Evolutionary conservation across 106 monocot species (phyloP).

Genomic region (Chionographis japonica): DNA sequence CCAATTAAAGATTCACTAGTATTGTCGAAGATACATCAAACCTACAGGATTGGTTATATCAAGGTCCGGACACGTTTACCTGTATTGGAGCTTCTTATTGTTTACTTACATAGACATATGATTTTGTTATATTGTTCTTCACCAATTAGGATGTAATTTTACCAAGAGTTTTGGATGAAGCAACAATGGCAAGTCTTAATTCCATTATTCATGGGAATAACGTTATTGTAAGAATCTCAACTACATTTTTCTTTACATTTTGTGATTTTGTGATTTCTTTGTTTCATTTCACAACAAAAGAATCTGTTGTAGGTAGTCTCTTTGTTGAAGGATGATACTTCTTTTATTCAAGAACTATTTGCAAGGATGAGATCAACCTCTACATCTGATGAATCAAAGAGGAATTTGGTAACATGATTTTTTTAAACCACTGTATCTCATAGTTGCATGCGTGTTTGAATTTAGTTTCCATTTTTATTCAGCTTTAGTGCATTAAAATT

Average conservation of each 20-base stretch:
- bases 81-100: background rate
- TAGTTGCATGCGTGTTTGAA: background rate
- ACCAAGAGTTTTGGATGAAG: conserved; percentile 75
- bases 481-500: no score
- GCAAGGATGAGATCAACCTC: conserved; percentile 68
- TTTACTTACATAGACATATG: background rate
- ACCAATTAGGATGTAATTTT: conserved; percentile 80
- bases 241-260: conserved; percentile 3
- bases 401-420: conserved; percentile 59
- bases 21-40: conserved; percentile 87
- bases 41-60: conserved; percentile 87
- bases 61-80: conserved; percentile 49
- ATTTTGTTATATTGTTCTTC: no score
- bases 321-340: conserved; percentile 81
- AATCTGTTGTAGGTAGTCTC: conserved; percentile 62
- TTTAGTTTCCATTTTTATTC: background rate
- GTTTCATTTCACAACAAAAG: background rate
- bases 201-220: conserved; percentile 82
- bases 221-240: conserved; percentile 58
- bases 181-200: conserved; percentile 69
- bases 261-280: background rate
- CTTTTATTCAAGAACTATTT: conserved; percentile 90
- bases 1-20: conserved; percentile 67
- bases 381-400: conserved; percentile 61
- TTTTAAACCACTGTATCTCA: background rate